Percentiles rank a stretch among this genome's conserved stretches.
These are phyloP conservation scores for Kwoniella sp. DNA, from an alignment of 768 basidiomycete species.

Conservation along the genomic window DNA sequence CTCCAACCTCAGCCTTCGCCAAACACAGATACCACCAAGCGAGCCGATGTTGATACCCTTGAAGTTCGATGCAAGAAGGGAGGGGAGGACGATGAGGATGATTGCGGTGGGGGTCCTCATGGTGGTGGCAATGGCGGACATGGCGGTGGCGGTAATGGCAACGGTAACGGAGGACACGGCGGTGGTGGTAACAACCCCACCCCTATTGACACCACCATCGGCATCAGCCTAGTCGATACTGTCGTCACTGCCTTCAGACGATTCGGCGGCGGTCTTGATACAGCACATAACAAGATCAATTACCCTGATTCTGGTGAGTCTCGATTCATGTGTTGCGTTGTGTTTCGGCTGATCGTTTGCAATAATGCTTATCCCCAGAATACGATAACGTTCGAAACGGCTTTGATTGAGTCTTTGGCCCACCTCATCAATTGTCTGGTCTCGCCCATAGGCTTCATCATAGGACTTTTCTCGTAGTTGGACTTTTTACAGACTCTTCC, in stretches of 20 bases:
- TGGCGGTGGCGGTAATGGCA: neutral
- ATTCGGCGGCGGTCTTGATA: slow-evolving; percentile 15
- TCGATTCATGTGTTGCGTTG: neutral
- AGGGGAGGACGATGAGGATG: neutral
- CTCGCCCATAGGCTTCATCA: neutral
- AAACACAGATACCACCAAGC: neutral
- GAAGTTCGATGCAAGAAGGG: slow-evolving; percentile 1
- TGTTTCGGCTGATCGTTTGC: neutral
- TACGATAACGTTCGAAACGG: slow-evolving; percentile 19
- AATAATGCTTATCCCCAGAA: no score
- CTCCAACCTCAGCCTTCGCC: slow-evolving; percentile 4
- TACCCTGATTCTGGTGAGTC: slow-evolving; percentile 20
- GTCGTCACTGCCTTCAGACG: slow-evolving; percentile 10
- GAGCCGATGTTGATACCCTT: neutral
- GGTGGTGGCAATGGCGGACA: neutral
- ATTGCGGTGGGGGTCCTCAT: neutral
- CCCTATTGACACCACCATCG: slow-evolving; percentile 4
- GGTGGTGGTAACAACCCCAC: neutral
- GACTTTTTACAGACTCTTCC: no score
- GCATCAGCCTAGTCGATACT: slow-evolving; percentile 16
- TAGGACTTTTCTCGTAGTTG: neutral
- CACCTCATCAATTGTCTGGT: no score
- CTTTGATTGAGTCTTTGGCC: neutral
- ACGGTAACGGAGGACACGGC: no score
- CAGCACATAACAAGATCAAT: slow-evolving; percentile 6